Evolutionary conservation across 441 rosid species (phyloP).

Genomic region (Eutrema salsugineum): DNA sequence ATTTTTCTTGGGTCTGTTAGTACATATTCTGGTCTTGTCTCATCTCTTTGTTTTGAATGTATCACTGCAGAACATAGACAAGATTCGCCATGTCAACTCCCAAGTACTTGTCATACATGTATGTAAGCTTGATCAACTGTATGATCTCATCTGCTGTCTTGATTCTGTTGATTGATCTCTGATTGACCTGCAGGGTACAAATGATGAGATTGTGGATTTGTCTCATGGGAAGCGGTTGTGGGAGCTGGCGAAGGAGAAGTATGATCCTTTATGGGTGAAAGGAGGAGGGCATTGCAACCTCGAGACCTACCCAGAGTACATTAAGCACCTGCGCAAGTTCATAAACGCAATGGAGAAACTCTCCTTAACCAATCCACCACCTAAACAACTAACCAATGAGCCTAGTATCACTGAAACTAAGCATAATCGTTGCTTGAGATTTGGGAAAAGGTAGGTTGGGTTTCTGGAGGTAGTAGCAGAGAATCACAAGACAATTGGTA

Average conservation of each 20-base stretch:
- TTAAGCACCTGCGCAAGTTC: conserved; percentile 59
- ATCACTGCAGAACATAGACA: conserved; percentile 83
- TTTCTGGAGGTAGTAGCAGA: conserved; percentile 2
- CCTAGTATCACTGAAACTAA: conserved; percentile 57
- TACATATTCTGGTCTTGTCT: neutral
- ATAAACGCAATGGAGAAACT: conserved; percentile 69
- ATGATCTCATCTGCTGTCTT: neutral
- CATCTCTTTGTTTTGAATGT: conserved; percentile 21
- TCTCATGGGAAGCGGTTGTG: conserved; percentile 69
- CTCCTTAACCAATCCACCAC: conserved; percentile 38
- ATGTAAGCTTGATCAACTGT: conserved; percentile 30
- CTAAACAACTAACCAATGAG: conserved; percentile 44
- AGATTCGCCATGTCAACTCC: conserved; percentile 76
- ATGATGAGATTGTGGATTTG: conserved; percentile 61
- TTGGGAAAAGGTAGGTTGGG: conserved; percentile 35
- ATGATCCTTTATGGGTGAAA: conserved; percentile 72
- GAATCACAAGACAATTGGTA: conserved; percentile 9
- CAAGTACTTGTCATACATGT: conserved; percentile 97
- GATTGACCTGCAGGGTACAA: conserved; percentile 49
- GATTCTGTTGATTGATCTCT: neutral
- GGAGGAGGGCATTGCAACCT: conserved; percentile 78
- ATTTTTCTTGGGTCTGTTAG: neutral
- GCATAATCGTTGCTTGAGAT: conserved; percentile 81
- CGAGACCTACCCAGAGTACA: conserved; percentile 70
- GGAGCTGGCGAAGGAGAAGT: conserved; percentile 72